Evolutionary conservation across 1,139 yeast species (phyloP), one percentile per base, ranked within the genome.

Genomic region (Taphrina flavorubra): DNA sequence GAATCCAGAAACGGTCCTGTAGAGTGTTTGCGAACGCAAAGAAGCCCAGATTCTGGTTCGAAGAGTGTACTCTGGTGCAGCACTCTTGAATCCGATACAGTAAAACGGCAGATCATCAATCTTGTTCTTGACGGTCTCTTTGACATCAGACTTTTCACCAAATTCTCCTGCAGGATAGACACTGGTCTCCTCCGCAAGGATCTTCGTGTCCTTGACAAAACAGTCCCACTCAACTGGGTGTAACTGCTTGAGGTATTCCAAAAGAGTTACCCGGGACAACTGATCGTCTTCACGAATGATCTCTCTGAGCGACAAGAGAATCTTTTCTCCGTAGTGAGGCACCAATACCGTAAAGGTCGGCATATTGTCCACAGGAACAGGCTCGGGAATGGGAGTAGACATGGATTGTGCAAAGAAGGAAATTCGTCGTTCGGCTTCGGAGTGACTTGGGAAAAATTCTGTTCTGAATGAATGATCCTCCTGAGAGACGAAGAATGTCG

Each of bases 211-310:
- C 82, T 94, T 94, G 73, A 94, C 99, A 76, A 94, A 94, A 81
- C 98, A 92, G 75, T 94, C 99, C 99, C 99, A 94, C 82, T 94
- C 99, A 74, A 94, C 96, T 65, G 98, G 98, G 79, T 94, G 98
- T 77, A 94, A 85, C 83, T 94, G 99, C 81, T 94, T 94, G 84
- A 94, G 86, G 80, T 94, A 94, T 82, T 94, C 99, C 79, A 94
- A 85, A 75, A 94, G 83, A 20, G 99, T 94, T 72, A 94, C 98
- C 81, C 98, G 89, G 40, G 99, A 91, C 80, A 90, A 92, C 81
- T 94, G 98, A 80, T 95, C 98, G 79, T 94, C 99, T 82, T 94
- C 99, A 80, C 98, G 91, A 77, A 94, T 94, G 81, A 94, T 94
- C 82, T 94, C 99, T 81, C 97, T 90, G 79, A 94, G 85, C 51